A percentile compares a stretch with the other conserved stretches of the same genome.
These are phyloP conservation scores for Glebionis coronaria DNA, from an alignment of 129 eudicot species.

Conservation along the genomic window DNA sequence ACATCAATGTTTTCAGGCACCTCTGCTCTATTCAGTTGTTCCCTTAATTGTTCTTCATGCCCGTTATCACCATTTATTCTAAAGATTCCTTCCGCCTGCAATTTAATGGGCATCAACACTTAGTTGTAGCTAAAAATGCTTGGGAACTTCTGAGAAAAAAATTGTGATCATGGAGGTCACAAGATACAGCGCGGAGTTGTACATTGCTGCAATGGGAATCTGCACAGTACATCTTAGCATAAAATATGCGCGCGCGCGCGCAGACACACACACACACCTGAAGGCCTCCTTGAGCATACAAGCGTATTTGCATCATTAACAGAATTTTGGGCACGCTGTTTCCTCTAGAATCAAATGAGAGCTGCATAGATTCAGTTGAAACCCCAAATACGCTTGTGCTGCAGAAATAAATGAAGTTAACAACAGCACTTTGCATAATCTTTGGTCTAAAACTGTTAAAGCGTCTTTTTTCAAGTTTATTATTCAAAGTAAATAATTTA, in stretches of 20 bases:
- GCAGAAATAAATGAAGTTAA: constrained; percentile 2
- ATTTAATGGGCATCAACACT: background rate
- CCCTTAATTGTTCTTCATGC: constrained; percentile 89
- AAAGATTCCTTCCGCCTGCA: constrained; percentile 94
- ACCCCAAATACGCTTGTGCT: constrained; percentile 94
- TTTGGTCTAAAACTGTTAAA: background rate
- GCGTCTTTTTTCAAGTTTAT: background rate
- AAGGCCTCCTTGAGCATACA: constrained; percentile 82
- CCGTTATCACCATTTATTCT: constrained; percentile 94
- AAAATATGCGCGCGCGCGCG: no score
- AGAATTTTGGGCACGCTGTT: constrained; percentile 95
- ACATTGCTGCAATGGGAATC: background rate
- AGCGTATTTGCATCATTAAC: constrained; percentile 88
- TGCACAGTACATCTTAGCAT: constrained; percentile 3
- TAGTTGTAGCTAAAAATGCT: constrained; percentile 2
- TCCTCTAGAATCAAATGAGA: constrained; percentile 92
- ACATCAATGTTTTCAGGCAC: constrained; percentile 88
- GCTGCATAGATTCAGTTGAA: constrained; percentile 98
- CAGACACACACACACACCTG: constrained; percentile 56
- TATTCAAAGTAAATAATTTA: background rate
- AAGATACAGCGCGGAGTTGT: constrained; percentile 11
- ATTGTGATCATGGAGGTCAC: constrained; percentile 8
- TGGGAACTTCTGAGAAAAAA: background rate
- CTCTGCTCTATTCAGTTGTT: constrained; percentile 76
- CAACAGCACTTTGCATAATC: background rate